Evolutionary conservation across 495 filamentous ascomycete genomes (phyloP), one percentile per base, ranked within the genome.

Genomic region (Aspergillus baeticus): DNA sequence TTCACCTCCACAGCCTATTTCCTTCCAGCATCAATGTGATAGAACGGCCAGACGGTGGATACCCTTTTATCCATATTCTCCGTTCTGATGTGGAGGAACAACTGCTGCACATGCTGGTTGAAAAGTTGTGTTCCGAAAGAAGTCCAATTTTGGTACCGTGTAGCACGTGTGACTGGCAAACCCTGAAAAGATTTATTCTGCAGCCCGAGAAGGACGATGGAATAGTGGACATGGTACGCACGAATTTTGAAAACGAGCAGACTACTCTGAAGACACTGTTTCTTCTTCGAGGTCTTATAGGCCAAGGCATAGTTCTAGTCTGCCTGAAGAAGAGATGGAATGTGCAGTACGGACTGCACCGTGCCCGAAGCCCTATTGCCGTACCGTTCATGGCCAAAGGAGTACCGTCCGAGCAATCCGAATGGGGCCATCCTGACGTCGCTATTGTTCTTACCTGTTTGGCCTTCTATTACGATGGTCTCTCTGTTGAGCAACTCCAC

Each of bases 361-460:
- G 60, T 0, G 69, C 70, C 0, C 54, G 64, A 14, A 81, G 80
- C 0, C 71, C 72, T 52, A 74, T 89, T 1, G 88, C 88, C 6
- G 86, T 92, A 0, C 88, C 88, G 0, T 92, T 79, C 48, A 73
- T 79, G 38, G 81, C 84, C 0, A 92, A 90, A 58, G 87, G 86
- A 35, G 78, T 69, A 23, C 87, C 86, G 0, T 76, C 84, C 0
- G 73, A 78, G 1, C 77, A 83, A 13, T 82, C 87, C 0, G 88
- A 92, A 62, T 91, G 85, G 67, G 85, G 86, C 29, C 87, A 92
- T 59, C 87, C 87, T 0, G 87, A 92, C 64, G 81, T 85, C 0
- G 75, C 79, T 18, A 88, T 91, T 46, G 34, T 85, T 7, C 66
- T 92, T 3, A 90, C 87, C 0, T 86, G 77, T 22, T 66, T 91